Evolutionary conservation across 768 basidiomycete genomes (phyloP).

Genomic region (Suillus cothurnatus): DNA sequence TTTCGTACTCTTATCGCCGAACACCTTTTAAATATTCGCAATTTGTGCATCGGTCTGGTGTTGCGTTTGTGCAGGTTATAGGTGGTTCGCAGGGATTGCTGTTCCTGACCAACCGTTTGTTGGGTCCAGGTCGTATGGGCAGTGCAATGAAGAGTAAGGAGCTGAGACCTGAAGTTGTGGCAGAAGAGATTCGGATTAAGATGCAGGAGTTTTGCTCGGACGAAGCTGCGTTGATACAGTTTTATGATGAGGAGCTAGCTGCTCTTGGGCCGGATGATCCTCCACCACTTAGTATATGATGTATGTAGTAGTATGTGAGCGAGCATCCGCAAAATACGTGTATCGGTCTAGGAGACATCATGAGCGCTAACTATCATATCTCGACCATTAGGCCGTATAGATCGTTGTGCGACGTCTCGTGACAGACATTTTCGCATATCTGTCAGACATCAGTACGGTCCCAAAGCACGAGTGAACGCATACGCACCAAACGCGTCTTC

Average conservation of each 20-base stretch:
- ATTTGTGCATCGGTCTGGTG: constrained; percentile 88
- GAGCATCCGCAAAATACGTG: constrained; percentile 7
- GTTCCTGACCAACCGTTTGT: constrained; percentile 87
- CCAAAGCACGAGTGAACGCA: not conserved
- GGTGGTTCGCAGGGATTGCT: constrained; percentile 80
- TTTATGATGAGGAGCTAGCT: constrained; percentile 76
- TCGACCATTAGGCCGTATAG: constrained; percentile 70
- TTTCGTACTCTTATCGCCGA: constrained; percentile 88
- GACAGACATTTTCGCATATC: constrained; percentile 78
- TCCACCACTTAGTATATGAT: constrained; percentile 46
- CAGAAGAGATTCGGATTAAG: constrained; percentile 61
- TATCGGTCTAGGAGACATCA: constrained; percentile 35
- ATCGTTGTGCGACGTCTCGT: constrained; percentile 60
- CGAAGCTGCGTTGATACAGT: constrained; percentile 49
- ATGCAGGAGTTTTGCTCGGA: constrained; percentile 71
- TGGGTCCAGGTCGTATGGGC: constrained; percentile 69
- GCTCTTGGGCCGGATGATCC: constrained; percentile 46
- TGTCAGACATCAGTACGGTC: constrained; percentile 21
- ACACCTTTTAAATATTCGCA: constrained; percentile 80
- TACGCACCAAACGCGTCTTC: constrained; percentile 89
- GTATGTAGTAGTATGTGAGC: constrained; percentile 12
- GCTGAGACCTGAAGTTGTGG: constrained; percentile 54
- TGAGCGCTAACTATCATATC: constrained; percentile 62
- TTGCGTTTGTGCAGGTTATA: constrained; percentile 87
- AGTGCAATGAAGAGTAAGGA: constrained; percentile 55